Conservation (phyloP, 2,329 filamentous ascomycete species). For the Diaporthe citrichinensis region DNA sequence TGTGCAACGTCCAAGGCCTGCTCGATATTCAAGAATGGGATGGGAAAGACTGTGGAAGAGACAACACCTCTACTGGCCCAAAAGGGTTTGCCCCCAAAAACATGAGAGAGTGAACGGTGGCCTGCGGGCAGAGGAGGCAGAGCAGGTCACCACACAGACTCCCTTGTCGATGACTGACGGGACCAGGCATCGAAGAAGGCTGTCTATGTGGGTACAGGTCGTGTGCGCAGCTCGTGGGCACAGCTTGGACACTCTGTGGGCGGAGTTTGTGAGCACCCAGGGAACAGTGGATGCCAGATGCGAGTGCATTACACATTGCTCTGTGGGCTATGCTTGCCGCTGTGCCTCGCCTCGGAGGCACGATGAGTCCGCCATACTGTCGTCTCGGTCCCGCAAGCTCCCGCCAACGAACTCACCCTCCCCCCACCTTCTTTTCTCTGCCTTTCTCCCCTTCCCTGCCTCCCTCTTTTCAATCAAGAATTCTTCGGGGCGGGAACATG, state of each 20-base stretch:
- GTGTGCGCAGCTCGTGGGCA: not conserved
- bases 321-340: not conserved
- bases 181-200: not conserved
- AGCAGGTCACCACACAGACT: not conserved
- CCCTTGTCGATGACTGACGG: not conserved
- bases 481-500: not conserved
- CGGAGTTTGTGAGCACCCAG: not conserved
- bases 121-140: not conserved
- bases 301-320: too few species aligned
- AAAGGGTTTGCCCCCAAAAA: not conserved
- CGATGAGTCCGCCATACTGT: not conserved
- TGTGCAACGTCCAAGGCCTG: too few species aligned
- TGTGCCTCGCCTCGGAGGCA: not conserved
- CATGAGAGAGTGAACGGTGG: not conserved
- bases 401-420: not conserved
- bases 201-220: not conserved
- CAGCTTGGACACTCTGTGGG: not conserved
- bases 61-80: not conserved
- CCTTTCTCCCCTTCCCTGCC: too few species aligned
- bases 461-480: too few species aligned
- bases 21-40: not conserved
- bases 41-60: not conserved
- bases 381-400: not conserved
- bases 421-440: too few species aligned
- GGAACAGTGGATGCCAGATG: not conserved